Percentiles rank a stretch among this genome's conserved stretches.
These are phyloP conservation scores for Microthlaspi erraticum DNA, from an alignment of 345 rosid species.

Conservation along the genomic window DNA sequence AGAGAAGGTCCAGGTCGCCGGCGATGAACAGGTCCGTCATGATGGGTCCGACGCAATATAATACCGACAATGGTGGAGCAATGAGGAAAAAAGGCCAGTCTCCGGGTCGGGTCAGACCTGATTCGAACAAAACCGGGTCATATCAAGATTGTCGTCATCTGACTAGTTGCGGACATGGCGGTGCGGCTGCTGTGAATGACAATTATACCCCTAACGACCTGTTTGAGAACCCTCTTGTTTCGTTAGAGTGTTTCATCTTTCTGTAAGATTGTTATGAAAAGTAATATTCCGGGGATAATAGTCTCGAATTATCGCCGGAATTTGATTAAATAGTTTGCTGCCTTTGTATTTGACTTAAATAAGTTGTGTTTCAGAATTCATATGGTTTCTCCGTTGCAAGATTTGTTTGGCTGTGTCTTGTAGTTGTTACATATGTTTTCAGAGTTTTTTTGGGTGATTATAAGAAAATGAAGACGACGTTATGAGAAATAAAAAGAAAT, in stretches of 20 bases:
- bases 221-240: slow-evolving; percentile 82
- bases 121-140: slow-evolving; percentile 40
- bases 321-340: neutral
- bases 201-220: slow-evolving; percentile 50
- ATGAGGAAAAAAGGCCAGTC: slow-evolving; percentile 58
- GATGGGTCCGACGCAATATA: slow-evolving; percentile 27
- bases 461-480: too few relatives aligned
- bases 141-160: slow-evolving; percentile 17
- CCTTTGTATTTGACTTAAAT: slow-evolving; percentile 6
- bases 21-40: slow-evolving; percentile 57
- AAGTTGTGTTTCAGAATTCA: slow-evolving; percentile 13
- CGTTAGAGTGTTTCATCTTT: slow-evolving; percentile 89
- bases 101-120: slow-evolving; percentile 63
- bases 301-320: slow-evolving; percentile 2
- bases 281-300: slow-evolving; percentile 17
- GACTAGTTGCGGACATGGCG: slow-evolving; percentile 13
- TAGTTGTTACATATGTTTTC: slow-evolving; percentile 6
- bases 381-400: neutral
- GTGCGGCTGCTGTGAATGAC: neutral
- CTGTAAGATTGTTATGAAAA: slow-evolving; percentile 45
- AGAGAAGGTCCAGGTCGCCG: slow-evolving; percentile 73
- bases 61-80: slow-evolving; percentile 49
- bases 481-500: too few relatives aligned
- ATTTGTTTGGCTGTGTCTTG: slow-evolving; percentile 26
- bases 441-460: neutral